A percentile compares a stretch with the other conserved stretches of the same genome.
Evolutionary conservation across 2,329 filamentous ascomycete genomes (phyloP).

Genomic region (Phialophora expanda): DNA sequence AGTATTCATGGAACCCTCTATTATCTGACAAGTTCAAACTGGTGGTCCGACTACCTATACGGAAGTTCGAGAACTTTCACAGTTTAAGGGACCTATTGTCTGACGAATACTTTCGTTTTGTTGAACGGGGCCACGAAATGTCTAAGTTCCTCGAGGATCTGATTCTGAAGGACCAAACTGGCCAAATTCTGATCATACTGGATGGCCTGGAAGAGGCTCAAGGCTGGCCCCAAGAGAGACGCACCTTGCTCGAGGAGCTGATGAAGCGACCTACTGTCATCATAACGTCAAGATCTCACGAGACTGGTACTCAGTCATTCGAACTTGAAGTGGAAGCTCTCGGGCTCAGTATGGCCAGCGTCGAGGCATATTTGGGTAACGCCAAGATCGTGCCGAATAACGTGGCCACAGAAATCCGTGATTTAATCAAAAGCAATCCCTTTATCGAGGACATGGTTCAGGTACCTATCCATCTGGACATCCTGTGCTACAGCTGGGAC

Average conservation of each 20-base stretch:
- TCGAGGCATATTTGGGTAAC: not conserved
- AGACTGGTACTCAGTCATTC: not conserved
- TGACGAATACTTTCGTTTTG: not conserved
- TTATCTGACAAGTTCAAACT: constrained; percentile 36
- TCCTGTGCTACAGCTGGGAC: not conserved
- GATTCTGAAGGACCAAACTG: constrained; percentile 3
- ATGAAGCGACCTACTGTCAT: not conserved
- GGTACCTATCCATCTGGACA: not conserved
- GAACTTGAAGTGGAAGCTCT: not conserved
- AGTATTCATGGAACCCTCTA: constrained; percentile 39
- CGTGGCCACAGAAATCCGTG: not conserved
- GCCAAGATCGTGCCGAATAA: not conserved
- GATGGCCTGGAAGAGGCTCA: constrained; percentile 53
- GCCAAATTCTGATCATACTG: constrained; percentile 48
- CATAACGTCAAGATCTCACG: not conserved
- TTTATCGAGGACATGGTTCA: not conserved
- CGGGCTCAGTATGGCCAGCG: not conserved
- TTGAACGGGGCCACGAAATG: too few species aligned
- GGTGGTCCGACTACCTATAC: not conserved
- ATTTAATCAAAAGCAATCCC: not conserved
- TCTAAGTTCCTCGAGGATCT: too few species aligned
- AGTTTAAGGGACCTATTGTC: not conserved
- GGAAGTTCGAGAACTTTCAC: not conserved
- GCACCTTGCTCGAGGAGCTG: not conserved
- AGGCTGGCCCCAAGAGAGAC: constrained; percentile 3